Base-by-base conservation (phyloP, 306 rosid species). In the Astragalus glycyphyllos region DNA sequence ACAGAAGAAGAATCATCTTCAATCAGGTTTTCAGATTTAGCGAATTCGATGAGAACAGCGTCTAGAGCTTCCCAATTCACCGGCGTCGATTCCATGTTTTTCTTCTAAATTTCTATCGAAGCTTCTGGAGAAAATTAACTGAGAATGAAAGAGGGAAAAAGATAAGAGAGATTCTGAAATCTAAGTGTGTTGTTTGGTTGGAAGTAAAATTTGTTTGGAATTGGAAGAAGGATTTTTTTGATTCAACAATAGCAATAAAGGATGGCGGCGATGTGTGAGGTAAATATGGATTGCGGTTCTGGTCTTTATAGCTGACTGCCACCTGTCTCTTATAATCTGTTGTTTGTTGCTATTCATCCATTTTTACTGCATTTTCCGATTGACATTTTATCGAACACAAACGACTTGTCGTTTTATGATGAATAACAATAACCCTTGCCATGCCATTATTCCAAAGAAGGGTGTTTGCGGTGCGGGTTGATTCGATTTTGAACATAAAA, bases 1-100 rank as follows among this genome's bases (percentile, higher is more conserved):
- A 77, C 51, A 1, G 85, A 74, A n/a, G 76, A 44, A 11, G 84
- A 77, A 65, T 86, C 84, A 65, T 86, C 84, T 38, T 89, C 97
- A 67, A 95, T 68, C 50, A 95, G 87, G 79, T 91, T 91, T 84
- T 95, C 99, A 29, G 95, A 89, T 84, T 88, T 91, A 16, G 96
- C 97, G 73, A 95, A 95, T 59, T 91, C 97, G 84, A 91, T 84
- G 1, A 95, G 66, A 7, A 95, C 82, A 34, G 89, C 63, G 72
- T 95, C 99, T 2, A 95, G 96, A 8, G 97, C 80, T 80, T 95
- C 97, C 99, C 99, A 95, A 75, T 89, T 95, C 58, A 95, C 86
- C 6, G 91, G 87, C 79, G 88, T 69, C 9, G 96, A 80, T 4
- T 95, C 96, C 99, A 92, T 92, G 31, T 49, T 56, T 32, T 51